A percentile compares a stretch with the other conserved stretches of the same genome.
These are phyloP conservation scores for Tuber aestivum DNA, from an alignment of 495 filamentous ascomycete species.

Conservation along the genomic window DNA sequence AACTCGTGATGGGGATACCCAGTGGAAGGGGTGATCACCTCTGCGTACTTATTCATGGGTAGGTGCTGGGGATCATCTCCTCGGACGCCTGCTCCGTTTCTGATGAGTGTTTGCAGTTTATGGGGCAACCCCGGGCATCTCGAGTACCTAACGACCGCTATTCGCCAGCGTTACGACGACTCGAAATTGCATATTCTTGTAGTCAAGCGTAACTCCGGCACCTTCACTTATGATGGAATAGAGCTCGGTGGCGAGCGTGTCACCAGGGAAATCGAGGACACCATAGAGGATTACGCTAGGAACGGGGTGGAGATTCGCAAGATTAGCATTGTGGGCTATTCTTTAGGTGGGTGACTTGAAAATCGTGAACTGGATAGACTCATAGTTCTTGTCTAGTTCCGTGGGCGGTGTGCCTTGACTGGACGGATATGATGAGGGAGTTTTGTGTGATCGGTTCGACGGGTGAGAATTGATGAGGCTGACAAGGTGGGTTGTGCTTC, in stretches of 20 bases:
- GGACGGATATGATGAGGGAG: not conserved
- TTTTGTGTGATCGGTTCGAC: not conserved
- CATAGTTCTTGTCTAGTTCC: slow-evolving; percentile 9
- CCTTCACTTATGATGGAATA: slow-evolving; percentile 90
- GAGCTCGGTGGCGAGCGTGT: slow-evolving; percentile 85
- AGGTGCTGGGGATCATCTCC: slow-evolving; percentile 39
- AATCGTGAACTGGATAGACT: slow-evolving; percentile 7
- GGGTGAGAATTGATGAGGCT: slow-evolving; percentile 22
- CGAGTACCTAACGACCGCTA: slow-evolving; percentile 59
- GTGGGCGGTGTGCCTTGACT: not conserved
- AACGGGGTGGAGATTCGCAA: slow-evolving; percentile 65
- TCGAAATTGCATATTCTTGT: slow-evolving; percentile 66
- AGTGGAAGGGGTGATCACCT: slow-evolving; percentile 57
- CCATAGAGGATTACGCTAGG: slow-evolving; percentile 58
- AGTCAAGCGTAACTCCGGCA: slow-evolving; percentile 71
- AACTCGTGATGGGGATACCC: slow-evolving; percentile 20
- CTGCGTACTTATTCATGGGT: slow-evolving; percentile 95
- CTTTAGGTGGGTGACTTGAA: slow-evolving; percentile 53
- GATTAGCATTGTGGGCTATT: slow-evolving; percentile 84
- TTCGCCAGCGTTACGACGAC: slow-evolving; percentile 60
- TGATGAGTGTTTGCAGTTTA: slow-evolving; percentile 20
- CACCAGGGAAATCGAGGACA: slow-evolving; percentile 79
- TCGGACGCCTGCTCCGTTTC: not conserved
- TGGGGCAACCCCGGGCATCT: slow-evolving; percentile 88
- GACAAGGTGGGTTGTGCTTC: slow-evolving; percentile 13